phyloP scores from a whole-genome alignment of 805 yeast genomes.

The Barnettozyma wickerhamii region DNA sequence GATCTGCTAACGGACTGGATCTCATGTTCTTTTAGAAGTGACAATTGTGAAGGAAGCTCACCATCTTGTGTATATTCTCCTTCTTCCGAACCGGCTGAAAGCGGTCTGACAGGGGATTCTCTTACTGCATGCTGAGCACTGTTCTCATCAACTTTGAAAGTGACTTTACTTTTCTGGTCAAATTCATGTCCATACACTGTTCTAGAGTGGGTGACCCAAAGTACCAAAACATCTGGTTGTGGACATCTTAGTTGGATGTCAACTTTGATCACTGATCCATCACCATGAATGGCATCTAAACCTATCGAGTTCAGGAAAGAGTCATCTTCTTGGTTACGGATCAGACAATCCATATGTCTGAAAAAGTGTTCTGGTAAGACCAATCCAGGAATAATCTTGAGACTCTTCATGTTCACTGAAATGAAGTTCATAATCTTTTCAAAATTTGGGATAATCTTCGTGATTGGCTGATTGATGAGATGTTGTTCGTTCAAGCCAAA shows the following conservation, averaged over 20 bases:
- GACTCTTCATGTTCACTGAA: conserved; percentile 31
- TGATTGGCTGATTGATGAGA: conserved; percentile 44
- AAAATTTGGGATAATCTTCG: conserved; percentile 61
- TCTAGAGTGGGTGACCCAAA: conserved; percentile 88
- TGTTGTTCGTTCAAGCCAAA: conserved; percentile 59
- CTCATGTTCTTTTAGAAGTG: conserved; percentile 36
- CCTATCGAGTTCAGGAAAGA: conserved; percentile 64
- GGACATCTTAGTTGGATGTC: conserved; percentile 82
- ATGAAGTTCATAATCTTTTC: conserved; percentile 32
- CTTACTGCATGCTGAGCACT: neutral
- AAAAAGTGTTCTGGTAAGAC: conserved; percentile 92
- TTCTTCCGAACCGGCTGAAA: conserved; percentile 15
- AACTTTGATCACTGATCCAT: conserved; percentile 59
- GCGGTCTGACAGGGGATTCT: neutral
- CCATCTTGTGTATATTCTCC: conserved; percentile 29
- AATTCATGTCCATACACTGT: conserved; percentile 21
- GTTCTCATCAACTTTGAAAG: conserved; percentile 12
- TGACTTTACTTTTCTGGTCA: conserved; percentile 13
- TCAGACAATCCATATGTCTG: conserved; percentile 48
- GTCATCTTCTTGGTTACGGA: conserved; percentile 34
- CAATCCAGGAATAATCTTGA: conserved; percentile 53
- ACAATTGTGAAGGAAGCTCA: conserved; percentile 36
- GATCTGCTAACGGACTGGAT: conserved; percentile 24
- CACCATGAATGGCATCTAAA: conserved; percentile 61
- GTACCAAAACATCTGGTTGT: conserved; percentile 49